Evolutionary conservation across 1,284 basidiomycete species (phyloP).

Genomic region (Tilletiaria anomala): DNA sequence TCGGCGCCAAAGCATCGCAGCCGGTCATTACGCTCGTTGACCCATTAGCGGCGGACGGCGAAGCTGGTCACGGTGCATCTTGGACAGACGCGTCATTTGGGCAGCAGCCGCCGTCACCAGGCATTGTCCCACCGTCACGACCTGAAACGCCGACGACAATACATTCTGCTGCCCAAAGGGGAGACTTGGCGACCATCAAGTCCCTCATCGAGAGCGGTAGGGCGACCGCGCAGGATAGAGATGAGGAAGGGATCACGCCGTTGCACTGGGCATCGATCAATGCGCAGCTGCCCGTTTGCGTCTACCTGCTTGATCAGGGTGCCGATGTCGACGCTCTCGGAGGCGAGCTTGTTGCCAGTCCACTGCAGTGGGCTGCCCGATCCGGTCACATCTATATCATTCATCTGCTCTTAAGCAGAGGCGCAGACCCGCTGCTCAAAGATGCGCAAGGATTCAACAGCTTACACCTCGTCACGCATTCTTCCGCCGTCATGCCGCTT

Average conservation of each 20-base stretch:
- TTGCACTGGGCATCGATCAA: constrained; percentile 96
- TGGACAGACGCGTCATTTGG: too few relatives aligned
- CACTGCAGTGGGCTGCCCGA: constrained; percentile 90
- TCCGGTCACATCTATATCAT: constrained; percentile 91
- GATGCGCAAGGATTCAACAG: constrained; percentile 96
- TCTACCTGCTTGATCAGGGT: constrained; percentile 63
- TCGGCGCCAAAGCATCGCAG: too few relatives aligned
- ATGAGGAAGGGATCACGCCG: constrained; percentile 80
- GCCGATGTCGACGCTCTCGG: constrained; percentile 87
- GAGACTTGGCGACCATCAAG: constrained; percentile 57
- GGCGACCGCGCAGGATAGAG: constrained; percentile 62
- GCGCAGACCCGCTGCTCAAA: constrained; percentile 75
- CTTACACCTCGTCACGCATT: constrained; percentile 86
- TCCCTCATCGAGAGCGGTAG: constrained; percentile 58
- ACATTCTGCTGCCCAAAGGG: constrained; percentile 72
- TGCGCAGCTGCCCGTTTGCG: constrained; percentile 48
- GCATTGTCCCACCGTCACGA: constrained; percentile 1
- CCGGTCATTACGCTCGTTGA: too few relatives aligned
- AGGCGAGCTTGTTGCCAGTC: constrained; percentile 86
- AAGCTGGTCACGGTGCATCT: too few relatives aligned
- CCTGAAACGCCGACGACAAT: constrained; percentile 45
- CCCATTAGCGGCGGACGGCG: too few relatives aligned
- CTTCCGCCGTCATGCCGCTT: constrained; percentile 80
- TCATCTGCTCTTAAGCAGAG: constrained; percentile 71
- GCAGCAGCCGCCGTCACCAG: neutral